phyloP scores from a whole-genome alignment of 2,329 filamentous ascomycete genomes.

The Aspergillus melleus region DNA sequence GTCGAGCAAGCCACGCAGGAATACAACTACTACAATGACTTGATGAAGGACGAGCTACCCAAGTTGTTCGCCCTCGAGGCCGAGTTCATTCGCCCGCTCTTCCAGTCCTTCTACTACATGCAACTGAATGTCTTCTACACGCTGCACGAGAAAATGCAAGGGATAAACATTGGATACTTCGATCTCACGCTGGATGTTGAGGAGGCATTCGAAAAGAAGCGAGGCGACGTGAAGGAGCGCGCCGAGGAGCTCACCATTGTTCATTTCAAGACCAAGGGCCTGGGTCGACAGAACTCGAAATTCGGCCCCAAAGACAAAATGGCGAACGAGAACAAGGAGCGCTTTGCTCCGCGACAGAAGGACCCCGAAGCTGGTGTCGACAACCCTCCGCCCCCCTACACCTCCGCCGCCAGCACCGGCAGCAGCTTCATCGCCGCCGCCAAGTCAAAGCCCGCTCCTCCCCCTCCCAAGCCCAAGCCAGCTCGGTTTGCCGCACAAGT shows the following conservation, averaged over 20 bases:
- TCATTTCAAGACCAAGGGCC: slow-evolving; percentile 87
- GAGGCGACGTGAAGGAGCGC: slow-evolving; percentile 82
- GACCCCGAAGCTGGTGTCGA: slow-evolving; percentile 48
- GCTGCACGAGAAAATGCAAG: slow-evolving; percentile 96
- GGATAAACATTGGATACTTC: slow-evolving; percentile 96
- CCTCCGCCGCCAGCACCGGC: slow-evolving; percentile 43
- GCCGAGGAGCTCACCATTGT: slow-evolving; percentile 83
- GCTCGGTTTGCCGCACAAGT: slow-evolving; percentile 67
- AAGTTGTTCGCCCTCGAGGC: slow-evolving; percentile 86
- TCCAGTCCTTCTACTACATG: slow-evolving; percentile 99
- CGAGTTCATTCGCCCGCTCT: slow-evolving; percentile 94
- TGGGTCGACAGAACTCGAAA: slow-evolving; percentile 40
- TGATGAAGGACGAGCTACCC: slow-evolving; percentile 93
- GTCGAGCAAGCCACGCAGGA: slow-evolving; percentile 90
- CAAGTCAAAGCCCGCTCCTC: slow-evolving; percentile 67
- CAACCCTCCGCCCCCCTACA: slow-evolving; percentile 72
- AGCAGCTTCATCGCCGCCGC: slow-evolving; percentile 53
- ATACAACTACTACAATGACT: slow-evolving; percentile 96
- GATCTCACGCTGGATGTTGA: slow-evolving; percentile 88
- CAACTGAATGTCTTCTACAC: slow-evolving; percentile 99
- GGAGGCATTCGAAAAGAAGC: slow-evolving; percentile 85
- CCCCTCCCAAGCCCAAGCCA: slow-evolving; percentile 81
- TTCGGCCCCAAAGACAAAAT: slow-evolving; percentile 36
- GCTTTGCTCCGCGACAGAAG: slow-evolving; percentile 33
- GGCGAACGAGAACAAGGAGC: slow-evolving; percentile 38